These are phyloP conservation scores for Ogataea trehaloabstinens DNA, from an alignment of 805 yeast genomes.

Conservation along the genomic window DNA sequence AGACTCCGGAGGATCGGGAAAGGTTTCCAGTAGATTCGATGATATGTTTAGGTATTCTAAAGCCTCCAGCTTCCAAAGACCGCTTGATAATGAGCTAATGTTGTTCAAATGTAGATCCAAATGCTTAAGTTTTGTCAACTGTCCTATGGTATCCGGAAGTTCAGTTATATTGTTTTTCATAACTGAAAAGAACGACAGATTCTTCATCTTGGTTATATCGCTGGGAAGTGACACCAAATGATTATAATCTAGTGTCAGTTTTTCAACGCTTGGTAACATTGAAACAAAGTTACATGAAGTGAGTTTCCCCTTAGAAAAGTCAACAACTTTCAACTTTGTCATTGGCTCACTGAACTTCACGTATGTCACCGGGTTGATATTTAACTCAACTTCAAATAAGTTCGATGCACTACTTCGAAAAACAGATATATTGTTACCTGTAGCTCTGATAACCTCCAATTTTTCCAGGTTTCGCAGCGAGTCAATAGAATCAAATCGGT, in stretches of 20 bases:
- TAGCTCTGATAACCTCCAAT: slow-evolving; percentile 68
- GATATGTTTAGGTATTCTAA: slow-evolving; percentile 65
- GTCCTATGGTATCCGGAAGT: slow-evolving; percentile 65
- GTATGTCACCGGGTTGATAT: slow-evolving; percentile 80
- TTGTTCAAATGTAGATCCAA: slow-evolving; percentile 86
- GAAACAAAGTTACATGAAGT: slow-evolving; percentile 69
- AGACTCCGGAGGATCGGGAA: slow-evolving; percentile 53
- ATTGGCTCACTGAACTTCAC: slow-evolving; percentile 54
- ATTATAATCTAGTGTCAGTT: slow-evolving; percentile 74
- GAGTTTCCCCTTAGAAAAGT: slow-evolving; percentile 78
- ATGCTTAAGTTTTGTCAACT: slow-evolving; percentile 54
- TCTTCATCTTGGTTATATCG: slow-evolving; percentile 57
- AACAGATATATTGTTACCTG: slow-evolving; percentile 72
- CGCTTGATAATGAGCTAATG: slow-evolving; percentile 63
- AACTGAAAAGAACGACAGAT: slow-evolving; percentile 64
- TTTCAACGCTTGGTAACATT: slow-evolving; percentile 65
- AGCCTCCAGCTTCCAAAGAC: slow-evolving; percentile 60
- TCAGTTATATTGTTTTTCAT: slow-evolving; percentile 71
- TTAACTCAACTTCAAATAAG: slow-evolving; percentile 67
- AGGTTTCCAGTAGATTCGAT: slow-evolving; percentile 62
- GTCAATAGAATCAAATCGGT: slow-evolving; percentile 54
- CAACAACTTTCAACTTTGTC: slow-evolving; percentile 63
- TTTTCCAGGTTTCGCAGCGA: slow-evolving; percentile 55
- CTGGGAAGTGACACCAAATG: slow-evolving; percentile 75
- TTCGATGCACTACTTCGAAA: slow-evolving; percentile 62